phyloP scores from a whole-genome alignment of 2,329 filamentous ascomycete genomes.

The Pseudodiploospora longispora region DNA sequence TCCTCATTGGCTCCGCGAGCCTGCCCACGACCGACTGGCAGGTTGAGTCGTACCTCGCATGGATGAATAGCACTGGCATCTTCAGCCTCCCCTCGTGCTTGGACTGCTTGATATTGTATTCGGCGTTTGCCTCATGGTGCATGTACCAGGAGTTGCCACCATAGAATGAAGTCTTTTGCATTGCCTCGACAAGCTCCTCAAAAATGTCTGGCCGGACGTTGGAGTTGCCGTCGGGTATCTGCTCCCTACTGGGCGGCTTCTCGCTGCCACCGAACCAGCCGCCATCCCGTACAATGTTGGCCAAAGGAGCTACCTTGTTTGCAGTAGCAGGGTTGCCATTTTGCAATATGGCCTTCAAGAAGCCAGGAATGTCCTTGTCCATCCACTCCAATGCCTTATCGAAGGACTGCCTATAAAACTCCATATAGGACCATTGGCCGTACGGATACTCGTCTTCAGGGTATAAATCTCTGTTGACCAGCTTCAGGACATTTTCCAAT shows the following conservation, averaged over 20 bases:
- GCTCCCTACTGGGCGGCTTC: neutral
- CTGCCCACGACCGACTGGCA: constrained; percentile 26
- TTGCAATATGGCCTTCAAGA: constrained; percentile 8
- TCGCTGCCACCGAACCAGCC: constrained; percentile 11
- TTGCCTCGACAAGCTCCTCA: constrained; percentile 18
- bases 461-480: constrained; percentile 35
- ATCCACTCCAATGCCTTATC: constrained; percentile 14
- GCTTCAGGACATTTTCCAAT: constrained; percentile 23
- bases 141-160: constrained; percentile 22
- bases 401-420: constrained; percentile 18
- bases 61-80: constrained; percentile 25
- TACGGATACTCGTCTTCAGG: constrained; percentile 31
- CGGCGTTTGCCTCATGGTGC: constrained; percentile 33
- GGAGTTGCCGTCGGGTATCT: neutral
- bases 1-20: constrained; percentile 25
- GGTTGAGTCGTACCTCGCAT: constrained; percentile 29
- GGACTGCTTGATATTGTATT: constrained; percentile 22
- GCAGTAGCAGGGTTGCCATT: neutral
- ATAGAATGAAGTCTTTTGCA: constrained; percentile 32
- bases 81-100: constrained; percentile 24
- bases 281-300: constrained; percentile 6
- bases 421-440: constrained; percentile 24
- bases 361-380: constrained; percentile 10
- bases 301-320: constrained; percentile 5
- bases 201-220: constrained; percentile 10